Base-by-base conservation (phyloP, 2,329 filamentous ascomycete genomes). In the Aspergillus udagawae region DNA sequence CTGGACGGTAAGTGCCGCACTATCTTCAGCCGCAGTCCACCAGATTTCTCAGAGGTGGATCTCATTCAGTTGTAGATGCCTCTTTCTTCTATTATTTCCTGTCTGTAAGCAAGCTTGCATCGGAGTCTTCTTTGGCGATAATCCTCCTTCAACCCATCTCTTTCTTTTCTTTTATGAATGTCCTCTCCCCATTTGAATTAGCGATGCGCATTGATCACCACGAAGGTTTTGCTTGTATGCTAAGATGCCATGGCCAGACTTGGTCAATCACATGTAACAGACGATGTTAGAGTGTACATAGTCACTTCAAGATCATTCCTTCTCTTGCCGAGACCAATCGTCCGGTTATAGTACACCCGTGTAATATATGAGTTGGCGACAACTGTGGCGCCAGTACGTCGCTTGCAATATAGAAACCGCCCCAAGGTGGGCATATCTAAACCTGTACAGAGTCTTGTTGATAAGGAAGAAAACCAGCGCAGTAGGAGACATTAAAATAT, bases 21-120 rank as follows among this genome's bases (percentile, higher is more conserved):
- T 4, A 85, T 96, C 41, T 97, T 94, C 73, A 88, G 89, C 62
- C 86, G 85, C 61, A 90, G 91, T 59, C 92, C 92, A 17, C 92
- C 92, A 0, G 92, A 96, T 75, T 95, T 96, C 70, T 92, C 89
- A 0, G 90, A 95, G 74, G 80, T 93, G 28, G 91, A 96, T 75
- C 77, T 96, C 66, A 95, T 96, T 75, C 88, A 88, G 70, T 75
- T 96, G 59, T 95, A 68, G 42, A 42, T 28, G 17, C 44, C 5
- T 25, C 21, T 23, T 17, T 14, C 23, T 47, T 17, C 21, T 23
- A 4, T 8, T 17, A 14, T 7, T 47, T 27, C 10, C 44, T 14
- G 23, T 17, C 44, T 23, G 25, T 14, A 14, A 27, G 44, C 44
- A 23, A 23, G 23, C 4, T 12, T 27, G 3, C 44, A 17, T 27